Percentiles rank a stretch among this genome's conserved stretches.
Conservation (phyloP, 495 filamentous ascomycete genomes). For the Xylaria bambusicola region DNA sequence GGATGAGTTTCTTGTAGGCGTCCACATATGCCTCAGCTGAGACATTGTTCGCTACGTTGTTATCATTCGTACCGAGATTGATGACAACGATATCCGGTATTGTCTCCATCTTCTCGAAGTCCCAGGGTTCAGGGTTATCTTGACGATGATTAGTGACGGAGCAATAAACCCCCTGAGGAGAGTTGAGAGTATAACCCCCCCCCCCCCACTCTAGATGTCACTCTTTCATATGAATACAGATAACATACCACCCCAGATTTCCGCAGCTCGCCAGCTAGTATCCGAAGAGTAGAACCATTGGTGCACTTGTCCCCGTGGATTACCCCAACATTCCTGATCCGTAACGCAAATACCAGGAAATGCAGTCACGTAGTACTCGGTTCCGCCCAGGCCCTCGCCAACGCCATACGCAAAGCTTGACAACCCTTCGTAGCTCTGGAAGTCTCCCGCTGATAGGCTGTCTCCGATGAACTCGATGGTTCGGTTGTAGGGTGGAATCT, state of each 20-base stretch:
- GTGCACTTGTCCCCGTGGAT: conserved; percentile 55
- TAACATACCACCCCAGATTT: conserved; percentile 51
- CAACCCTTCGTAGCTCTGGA: conserved; percentile 64
- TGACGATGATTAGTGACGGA: neutral
- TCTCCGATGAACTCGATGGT: conserved; percentile 71
- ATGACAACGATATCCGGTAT: conserved; percentile 67
- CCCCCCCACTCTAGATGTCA: neutral
- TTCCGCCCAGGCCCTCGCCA: conserved; percentile 62
- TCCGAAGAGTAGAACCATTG: conserved; percentile 71
- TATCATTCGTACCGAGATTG: conserved; percentile 70
- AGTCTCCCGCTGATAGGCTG: conserved; percentile 58
- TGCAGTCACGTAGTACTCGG: conserved; percentile 63
- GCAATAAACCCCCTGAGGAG: neutral
- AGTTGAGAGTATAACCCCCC: neutral
- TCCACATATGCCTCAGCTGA: conserved; percentile 54
- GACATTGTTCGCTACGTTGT: conserved; percentile 61
- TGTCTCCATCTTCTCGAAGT: conserved; percentile 57
- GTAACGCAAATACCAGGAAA: conserved; percentile 64
- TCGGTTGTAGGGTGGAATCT: conserved; percentile 51
- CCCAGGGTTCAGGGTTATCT: conserved; percentile 60
- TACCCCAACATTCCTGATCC: conserved; percentile 62
- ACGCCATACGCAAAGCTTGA: conserved; percentile 62
- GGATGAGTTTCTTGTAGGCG: conserved; percentile 60
- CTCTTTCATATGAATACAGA: neutral
- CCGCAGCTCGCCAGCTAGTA: conserved; percentile 51